These are phyloP conservation scores for Tetrastigma voinierianum DNA, from an alignment of 164 flowering plant species.

Conservation along the genomic window DNA sequence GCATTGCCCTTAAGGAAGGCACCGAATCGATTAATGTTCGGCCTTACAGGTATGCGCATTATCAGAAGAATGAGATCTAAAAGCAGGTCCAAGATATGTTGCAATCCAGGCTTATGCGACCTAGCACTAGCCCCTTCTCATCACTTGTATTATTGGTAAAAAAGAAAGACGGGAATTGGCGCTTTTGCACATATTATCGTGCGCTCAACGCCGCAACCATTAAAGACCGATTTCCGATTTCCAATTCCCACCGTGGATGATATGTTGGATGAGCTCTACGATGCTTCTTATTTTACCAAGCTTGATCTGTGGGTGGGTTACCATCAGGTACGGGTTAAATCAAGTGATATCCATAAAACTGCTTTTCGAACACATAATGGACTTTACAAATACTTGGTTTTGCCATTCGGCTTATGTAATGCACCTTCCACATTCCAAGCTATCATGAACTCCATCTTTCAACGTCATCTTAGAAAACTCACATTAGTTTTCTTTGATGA, in stretches of 20 bases:
- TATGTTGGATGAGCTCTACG: too few relatives aligned
- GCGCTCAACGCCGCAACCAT: too few relatives aligned
- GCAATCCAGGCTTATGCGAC: not conserved
- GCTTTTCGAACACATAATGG: conserved; percentile 1
- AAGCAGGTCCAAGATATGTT: not conserved
- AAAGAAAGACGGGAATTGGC: not conserved
- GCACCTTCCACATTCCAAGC: too few relatives aligned
- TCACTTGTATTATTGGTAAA: too few relatives aligned
- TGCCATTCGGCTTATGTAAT: too few relatives aligned
- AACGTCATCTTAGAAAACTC: too few relatives aligned
- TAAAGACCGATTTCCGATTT: too few relatives aligned
- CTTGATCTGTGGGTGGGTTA: not conserved
- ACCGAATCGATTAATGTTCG: too few relatives aligned
- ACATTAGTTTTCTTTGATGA: not conserved
- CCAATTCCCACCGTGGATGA: too few relatives aligned
- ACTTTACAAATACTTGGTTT: not conserved
- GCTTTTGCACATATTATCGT: not conserved
- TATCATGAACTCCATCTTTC: too few relatives aligned
- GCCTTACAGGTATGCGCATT: too few relatives aligned
- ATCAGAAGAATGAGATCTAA: not conserved
- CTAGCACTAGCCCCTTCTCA: not conserved
- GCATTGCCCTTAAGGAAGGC: not conserved
- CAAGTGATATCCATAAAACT: not conserved
- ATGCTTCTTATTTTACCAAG: too few relatives aligned
- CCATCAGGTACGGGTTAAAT: not conserved